Evolutionary conservation across 257 asterid genomes (phyloP).

Genomic region (Petunia secreta): DNA sequence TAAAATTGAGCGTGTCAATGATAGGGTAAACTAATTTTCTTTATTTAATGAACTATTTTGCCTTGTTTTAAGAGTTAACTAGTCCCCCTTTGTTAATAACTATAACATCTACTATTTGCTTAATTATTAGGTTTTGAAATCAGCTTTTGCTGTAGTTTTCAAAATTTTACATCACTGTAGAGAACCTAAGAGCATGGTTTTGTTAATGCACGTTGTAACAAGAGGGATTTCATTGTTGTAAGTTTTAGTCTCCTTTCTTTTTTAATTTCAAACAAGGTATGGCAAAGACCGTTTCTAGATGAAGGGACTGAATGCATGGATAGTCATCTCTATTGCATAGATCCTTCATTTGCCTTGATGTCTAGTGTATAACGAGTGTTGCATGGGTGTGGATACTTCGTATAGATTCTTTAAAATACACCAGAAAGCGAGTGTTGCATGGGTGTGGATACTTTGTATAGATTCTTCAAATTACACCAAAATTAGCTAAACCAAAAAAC

Average conservation of each 20-base stretch:
- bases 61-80: background rate
- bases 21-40: background rate
- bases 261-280: background rate
- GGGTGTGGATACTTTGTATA: too few species aligned
- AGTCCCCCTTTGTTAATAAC: background rate
- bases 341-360: too few species aligned
- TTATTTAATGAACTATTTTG: background rate
- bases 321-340: too few species aligned
- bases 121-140: conserved; percentile 4
- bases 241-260: background rate
- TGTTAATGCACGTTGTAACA: too few species aligned
- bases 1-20: background rate
- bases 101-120: background rate
- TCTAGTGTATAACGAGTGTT: too few species aligned
- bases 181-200: background rate
- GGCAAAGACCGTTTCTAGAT: background rate
- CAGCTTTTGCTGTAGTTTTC: background rate
- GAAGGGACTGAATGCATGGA: background rate
- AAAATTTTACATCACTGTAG: background rate
- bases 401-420: too few species aligned
- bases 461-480: too few species aligned
- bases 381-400: too few species aligned
- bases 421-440: too few species aligned
- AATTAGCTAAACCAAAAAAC: too few species aligned
- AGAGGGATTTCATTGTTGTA: background rate